A percentile compares a stretch with the other conserved stretches of the same genome.
These are phyloP conservation scores for Monilinia polystroma DNA, from an alignment of 2,329 filamentous ascomycete species.

Conservation along the genomic window DNA sequence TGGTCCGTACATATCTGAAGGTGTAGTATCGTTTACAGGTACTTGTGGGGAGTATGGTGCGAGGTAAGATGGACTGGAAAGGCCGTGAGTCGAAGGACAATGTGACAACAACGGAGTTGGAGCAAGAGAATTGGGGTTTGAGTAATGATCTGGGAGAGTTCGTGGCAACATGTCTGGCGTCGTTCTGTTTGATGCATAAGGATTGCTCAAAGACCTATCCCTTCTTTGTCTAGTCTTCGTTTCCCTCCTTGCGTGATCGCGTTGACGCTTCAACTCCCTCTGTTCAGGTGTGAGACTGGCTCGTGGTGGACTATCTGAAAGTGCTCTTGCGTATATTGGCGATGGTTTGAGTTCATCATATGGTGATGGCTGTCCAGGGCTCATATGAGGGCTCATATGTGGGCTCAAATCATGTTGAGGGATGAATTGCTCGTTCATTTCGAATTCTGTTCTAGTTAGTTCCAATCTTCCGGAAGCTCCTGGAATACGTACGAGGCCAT, in stretches of 20 bases:
- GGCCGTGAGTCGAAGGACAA: conserved; percentile 30
- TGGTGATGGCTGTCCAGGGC: conserved; percentile 33
- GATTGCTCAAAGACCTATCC: conserved; percentile 40
- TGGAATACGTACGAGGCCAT: conserved; percentile 39
- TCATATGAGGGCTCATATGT: conserved; percentile 32
- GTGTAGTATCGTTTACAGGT: conserved; percentile 28
- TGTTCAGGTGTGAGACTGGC: conserved; percentile 57
- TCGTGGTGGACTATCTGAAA: conserved; percentile 58
- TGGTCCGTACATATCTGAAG: conserved; percentile 38
- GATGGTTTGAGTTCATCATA: conserved; percentile 39
- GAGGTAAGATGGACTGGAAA: conserved; percentile 37
- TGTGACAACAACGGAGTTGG: conserved; percentile 39
- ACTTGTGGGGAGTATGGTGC: conserved; percentile 35
- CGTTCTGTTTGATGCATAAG: conserved; percentile 36
- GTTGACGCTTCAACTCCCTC: conserved; percentile 60
- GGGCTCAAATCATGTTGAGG: conserved; percentile 29
- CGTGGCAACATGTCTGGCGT: conserved; percentile 40
- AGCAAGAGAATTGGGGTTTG: conserved; percentile 34
- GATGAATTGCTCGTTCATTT: conserved; percentile 38
- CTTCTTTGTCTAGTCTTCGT: conserved; percentile 56
- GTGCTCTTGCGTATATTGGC: conserved; percentile 39
- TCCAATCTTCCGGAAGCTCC: not conserved
- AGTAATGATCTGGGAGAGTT: conserved; percentile 36
- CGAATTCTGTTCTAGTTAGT: conserved; percentile 36
- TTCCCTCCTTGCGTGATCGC: conserved; percentile 58